A percentile compares a stretch with the other conserved stretches of the same genome.
phyloP scores from a whole-genome alignment of 495 filamentous ascomycete species.

The Podospora pseudoanserina region DNA sequence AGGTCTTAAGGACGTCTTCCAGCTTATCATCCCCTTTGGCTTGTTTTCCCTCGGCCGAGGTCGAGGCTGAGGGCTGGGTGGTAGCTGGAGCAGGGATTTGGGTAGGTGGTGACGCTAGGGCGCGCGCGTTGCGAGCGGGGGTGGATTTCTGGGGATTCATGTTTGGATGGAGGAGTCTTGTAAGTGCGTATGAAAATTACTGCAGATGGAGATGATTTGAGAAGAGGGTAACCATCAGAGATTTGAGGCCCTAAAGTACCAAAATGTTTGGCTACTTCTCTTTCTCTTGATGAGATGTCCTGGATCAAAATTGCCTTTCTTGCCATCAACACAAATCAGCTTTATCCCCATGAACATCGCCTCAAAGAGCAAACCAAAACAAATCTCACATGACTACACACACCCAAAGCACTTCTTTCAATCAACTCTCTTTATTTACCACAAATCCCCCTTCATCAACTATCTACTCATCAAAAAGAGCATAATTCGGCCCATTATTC shows the following conservation, averaged over 20 bases:
- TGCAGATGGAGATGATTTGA: background rate
- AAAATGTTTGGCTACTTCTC: background rate
- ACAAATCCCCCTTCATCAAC: background rate
- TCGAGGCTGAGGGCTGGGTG: background rate
- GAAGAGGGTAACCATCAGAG: too few species aligned
- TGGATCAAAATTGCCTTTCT: background rate
- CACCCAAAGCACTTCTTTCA: background rate
- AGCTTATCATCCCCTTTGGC: background rate
- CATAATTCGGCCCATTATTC: conserved; percentile 26
- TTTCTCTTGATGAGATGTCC: background rate
- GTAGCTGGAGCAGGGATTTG: background rate
- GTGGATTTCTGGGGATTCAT: background rate
- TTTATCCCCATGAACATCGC: too few species aligned
- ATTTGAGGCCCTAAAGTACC: too few species aligned
- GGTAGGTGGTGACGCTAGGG: background rate
- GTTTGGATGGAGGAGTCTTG: background rate
- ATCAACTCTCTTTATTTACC: background rate
- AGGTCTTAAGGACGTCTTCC: background rate
- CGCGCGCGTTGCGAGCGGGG: background rate
- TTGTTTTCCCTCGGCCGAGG: background rate
- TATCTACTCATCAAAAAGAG: conserved; percentile 23
- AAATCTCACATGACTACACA: background rate
- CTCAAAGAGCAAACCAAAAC: too few species aligned
- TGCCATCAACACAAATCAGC: background rate
- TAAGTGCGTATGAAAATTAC: background rate